Evolutionary conservation across 2,329 filamentous ascomycete genomes (phyloP), one percentile per base, ranked within the genome.

Genomic region (Microdochium trichocladiopsis): DNA sequence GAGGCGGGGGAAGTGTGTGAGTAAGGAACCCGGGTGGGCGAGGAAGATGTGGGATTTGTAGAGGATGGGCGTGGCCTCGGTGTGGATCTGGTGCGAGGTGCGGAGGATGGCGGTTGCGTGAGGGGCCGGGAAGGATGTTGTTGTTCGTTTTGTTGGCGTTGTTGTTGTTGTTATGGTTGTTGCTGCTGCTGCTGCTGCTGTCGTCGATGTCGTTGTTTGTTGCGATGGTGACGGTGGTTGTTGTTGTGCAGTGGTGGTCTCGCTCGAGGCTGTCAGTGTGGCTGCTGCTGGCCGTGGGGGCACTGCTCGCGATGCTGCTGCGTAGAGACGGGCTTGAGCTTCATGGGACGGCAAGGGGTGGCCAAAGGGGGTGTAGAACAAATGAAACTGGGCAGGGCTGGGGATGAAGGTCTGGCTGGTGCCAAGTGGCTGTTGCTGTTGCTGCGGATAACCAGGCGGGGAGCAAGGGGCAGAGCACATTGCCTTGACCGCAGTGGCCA

Each of bases 271-370:
- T 41, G 36, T 6, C n/a, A 16, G 6, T 18, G 36, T 6, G 5
- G 36, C 10, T 41, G 36, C 10, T 41, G 36, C 10, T 41, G 11
- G n/a, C n/a, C n/a, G n/a, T n/a, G n/a, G n/a, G n/a, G n/a, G n/a
- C n/a, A n/a, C n/a, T n/a, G n/a, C n/a, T n/a, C n/a, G n/a, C n/a
- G n/a, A 6, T 41, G 36, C 36, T 41, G 36, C 36, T 41, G 36
- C 36, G 10, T 12, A 12, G 36, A 41, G 8, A 41, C 36, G 36
- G 9, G 36, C 36, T 41, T 41, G 36, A 18, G 36, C n/a, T 18
- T 41, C 36, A 16, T 18, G 36, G 36, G 8, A 41, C 10, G 68
- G 87, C 89, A 57, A 86, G 85, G 64, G 88, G 86, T 88, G 54
- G 10, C 45, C 52, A 48, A 55, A 51, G 21, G 48, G 37, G 18